phyloP scores from a whole-genome alignment of 306 rosid species.

The Casuarina equisetifolia region DNA sequence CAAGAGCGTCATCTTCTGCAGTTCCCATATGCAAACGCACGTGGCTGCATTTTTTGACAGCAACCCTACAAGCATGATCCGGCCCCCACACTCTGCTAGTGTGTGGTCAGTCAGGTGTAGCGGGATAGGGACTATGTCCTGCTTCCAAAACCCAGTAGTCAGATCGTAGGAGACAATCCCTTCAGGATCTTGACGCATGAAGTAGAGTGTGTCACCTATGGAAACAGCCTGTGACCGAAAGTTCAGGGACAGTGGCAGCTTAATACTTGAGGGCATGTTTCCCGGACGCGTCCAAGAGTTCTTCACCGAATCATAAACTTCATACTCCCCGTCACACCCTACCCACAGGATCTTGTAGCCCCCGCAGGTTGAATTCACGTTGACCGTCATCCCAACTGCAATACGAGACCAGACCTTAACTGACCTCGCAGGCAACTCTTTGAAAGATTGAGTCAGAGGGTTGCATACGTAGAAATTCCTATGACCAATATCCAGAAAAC shows the following conservation, averaged over 20 bases:
- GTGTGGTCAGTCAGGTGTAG: constrained; percentile 61
- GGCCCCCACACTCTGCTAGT: constrained; percentile 79
- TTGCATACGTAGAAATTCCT: constrained; percentile 81
- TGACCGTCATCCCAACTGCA: constrained; percentile 80
- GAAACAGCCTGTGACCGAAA: constrained; percentile 66
- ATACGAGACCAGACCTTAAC: constrained; percentile 70
- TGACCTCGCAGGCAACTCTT: constrained; percentile 81
- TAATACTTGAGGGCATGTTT: constrained; percentile 54
- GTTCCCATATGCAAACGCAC: constrained; percentile 95
- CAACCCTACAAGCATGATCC: constrained; percentile 82
- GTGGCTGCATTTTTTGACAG: constrained; percentile 85
- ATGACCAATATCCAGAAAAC: constrained; percentile 68
- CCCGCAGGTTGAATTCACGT: constrained; percentile 42
- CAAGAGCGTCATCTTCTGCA: constrained; percentile 88
- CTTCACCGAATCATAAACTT: constrained; percentile 67
- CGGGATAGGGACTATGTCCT: constrained; percentile 71
- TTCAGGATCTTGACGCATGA: constrained; percentile 74
- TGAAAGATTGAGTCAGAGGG: constrained; percentile 82
- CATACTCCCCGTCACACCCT: constrained; percentile 77
- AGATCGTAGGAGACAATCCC: constrained; percentile 75
- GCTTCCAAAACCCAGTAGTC: constrained; percentile 68
- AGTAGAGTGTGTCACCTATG: constrained; percentile 60
- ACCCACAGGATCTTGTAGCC: constrained; percentile 87
- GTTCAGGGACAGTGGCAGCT: constrained; percentile 57
- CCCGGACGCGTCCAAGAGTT: constrained; percentile 74